Percentiles rank a stretch among this genome's conserved stretches.
phyloP scores from a whole-genome alignment of 106 monocot species.

The Hemerocallis citrina region DNA sequence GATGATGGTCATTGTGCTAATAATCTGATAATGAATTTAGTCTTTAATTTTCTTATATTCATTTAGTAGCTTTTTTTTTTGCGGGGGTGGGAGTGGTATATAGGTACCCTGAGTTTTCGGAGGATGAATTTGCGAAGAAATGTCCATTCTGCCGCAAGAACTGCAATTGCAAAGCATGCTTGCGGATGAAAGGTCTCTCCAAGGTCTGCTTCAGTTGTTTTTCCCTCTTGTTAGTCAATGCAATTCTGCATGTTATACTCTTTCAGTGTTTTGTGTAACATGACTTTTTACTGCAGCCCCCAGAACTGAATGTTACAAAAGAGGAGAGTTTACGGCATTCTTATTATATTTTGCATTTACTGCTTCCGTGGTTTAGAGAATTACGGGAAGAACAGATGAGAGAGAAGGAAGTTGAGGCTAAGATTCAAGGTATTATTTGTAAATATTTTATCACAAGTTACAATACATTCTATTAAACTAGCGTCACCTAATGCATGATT shows the following conservation, averaged over 20 bases:
- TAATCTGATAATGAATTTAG: not conserved
- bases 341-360: constrained; percentile 19
- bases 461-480: not conserved
- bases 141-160: constrained; percentile 49
- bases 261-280: not conserved
- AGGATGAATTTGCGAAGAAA: constrained; percentile 27
- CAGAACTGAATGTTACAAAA: constrained; percentile 20
- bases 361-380: constrained; percentile 64
- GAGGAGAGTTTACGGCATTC: constrained; percentile 20
- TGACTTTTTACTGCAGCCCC: constrained; percentile 17
- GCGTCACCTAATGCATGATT: not conserved
- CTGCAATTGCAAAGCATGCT: constrained; percentile 70
- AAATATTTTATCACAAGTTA: not conserved
- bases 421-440: constrained; percentile 34
- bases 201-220: constrained; percentile 19
- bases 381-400: constrained; percentile 33
- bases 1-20: not conserved
- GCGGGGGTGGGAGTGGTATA: no score
- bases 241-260: not conserved
- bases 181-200: constrained; percentile 46
- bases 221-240: not conserved
- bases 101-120: constrained; percentile 59
- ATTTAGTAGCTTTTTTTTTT: not conserved
- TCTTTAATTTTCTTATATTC: not conserved
- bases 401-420: constrained; percentile 66